Conservation (phyloP, 306 rosid species). For the Vigna mungo region DNA sequence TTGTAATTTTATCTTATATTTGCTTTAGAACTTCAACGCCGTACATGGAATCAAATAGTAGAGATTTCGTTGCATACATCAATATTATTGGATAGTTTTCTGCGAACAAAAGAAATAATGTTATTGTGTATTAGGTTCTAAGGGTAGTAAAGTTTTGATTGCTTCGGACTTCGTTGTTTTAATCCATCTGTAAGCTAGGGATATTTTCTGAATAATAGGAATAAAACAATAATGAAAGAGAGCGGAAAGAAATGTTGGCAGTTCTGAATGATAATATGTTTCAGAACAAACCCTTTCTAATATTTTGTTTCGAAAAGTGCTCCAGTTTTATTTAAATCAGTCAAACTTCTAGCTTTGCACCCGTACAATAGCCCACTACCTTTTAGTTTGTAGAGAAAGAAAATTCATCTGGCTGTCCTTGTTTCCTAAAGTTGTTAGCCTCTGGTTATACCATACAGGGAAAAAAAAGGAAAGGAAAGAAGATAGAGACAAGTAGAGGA, state of each 20-base stretch:
- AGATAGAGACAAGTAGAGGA: neutral
- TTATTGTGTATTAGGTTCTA: neutral
- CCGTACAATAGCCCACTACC: neutral
- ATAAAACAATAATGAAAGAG: neutral
- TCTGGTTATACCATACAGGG: neutral
- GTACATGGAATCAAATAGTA: constrained; percentile 32
- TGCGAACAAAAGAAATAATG: neutral
- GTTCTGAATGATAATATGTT: too few species aligned
- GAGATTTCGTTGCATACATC: constrained; percentile 31
- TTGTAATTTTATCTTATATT: constrained; percentile 19
- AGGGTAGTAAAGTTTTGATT: constrained; percentile 1
- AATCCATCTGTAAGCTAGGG: neutral
- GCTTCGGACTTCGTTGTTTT: neutral
- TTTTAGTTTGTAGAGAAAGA: neutral
- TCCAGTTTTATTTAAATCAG: too few species aligned
- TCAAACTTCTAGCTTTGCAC: too few species aligned
- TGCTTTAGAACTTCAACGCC: constrained; percentile 32
- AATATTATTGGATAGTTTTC: neutral
- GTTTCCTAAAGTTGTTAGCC: constrained; percentile 1
- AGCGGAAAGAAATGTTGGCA: neutral
- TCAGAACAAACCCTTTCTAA: neutral
- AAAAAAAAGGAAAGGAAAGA: neutral
- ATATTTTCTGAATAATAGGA: neutral
- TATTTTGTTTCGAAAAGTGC: too few species aligned
- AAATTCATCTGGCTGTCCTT: neutral